Percentiles rank a stretch among this genome's conserved stretches.
phyloP scores from a whole-genome alignment of 73 alveolate species.

The Paramecium pentaurelia region DNA sequence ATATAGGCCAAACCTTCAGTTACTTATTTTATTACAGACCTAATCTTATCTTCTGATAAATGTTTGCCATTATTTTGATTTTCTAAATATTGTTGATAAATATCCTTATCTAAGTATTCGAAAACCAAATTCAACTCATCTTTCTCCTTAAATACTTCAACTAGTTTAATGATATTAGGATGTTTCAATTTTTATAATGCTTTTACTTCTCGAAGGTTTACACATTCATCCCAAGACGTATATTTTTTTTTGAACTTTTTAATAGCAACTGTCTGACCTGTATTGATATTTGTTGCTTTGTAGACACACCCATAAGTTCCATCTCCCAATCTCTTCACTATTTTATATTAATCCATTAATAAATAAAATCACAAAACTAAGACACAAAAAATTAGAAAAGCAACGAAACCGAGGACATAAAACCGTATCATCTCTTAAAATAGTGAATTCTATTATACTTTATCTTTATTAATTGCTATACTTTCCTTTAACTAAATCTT shows the following conservation, averaged over 20 bases:
- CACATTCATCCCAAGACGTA: conserved; percentile 97
- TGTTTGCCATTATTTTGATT: conserved; percentile 70
- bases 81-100: conserved; percentile 72
- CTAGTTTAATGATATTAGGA: conserved; percentile 89
- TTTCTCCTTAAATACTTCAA: conserved; percentile 88
- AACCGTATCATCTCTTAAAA: conserved; percentile 43
- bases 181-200: conserved; percentile 91
- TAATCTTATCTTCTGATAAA: conserved; percentile 82
- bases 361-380: conserved; percentile 38
- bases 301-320: conserved; percentile 95
- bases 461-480: neutral
- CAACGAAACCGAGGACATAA: neutral
- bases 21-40: conserved; percentile 82
- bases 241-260: conserved; percentile 90
- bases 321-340: conserved; percentile 85
- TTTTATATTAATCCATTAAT: conserved; percentile 89
- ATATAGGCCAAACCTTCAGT: conserved; percentile 92
- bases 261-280: conserved; percentile 94
- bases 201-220: conserved; percentile 96
- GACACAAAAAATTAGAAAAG: conserved; percentile 24
- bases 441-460: neutral
- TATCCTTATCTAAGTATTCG: conserved; percentile 89
- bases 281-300: conserved; percentile 74
- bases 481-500: neutral
- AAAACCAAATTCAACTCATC: conserved; percentile 90